Base-by-base conservation (phyloP, 2,329 filamentous ascomycete species). In the Penicillium decumbens region DNA sequence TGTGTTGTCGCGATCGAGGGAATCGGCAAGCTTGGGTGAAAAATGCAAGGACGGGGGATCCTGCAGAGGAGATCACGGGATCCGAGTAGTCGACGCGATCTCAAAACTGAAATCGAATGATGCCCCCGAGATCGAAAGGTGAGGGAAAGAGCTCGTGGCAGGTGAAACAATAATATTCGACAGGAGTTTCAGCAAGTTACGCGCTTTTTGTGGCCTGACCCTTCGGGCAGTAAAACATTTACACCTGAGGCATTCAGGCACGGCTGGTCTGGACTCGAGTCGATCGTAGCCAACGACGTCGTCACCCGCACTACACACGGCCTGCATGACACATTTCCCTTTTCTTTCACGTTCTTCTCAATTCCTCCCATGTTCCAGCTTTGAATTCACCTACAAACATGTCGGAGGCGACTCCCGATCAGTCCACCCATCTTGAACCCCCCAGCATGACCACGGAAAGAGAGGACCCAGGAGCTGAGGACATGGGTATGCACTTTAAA, bases 391-490 rank as follows among this genome's bases (percentile, higher is more conserved):
- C 44, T 51, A 43, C 50, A 56, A 60, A 53, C 55, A 72, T 72
- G 70, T 65, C 69, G 57, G 67, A 72, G 57, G 61, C 60, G 57
- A 58, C 53, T 42, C 66, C 66, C 56, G 64, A 65, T 63, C 59
- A 63, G 47, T 63, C 70, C 60, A 75, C 66, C 40, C 64, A 72
- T 59, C 71, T 82, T 56, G 71, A 78, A 60, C 78, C 78, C 53
- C 79, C 80, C 44, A 71, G 72, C 55, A 79, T 78, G 66, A 79
- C 77, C 57, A 72, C 75, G 24, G 78, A 80, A 67, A 65, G 79
- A 40, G 72, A 81, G 61, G 80, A 82, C 58, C 65, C 78, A 25
- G 80, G 80, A 59, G 79, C 79, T 57, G 77, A 77, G 63, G 78
- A 80, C 55, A 71, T 77, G 54, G 72, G 79, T 81, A 71, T 59